Base-by-base conservation (phyloP, 1,284 basidiomycete species). In the Fistulina hepatica region DNA sequence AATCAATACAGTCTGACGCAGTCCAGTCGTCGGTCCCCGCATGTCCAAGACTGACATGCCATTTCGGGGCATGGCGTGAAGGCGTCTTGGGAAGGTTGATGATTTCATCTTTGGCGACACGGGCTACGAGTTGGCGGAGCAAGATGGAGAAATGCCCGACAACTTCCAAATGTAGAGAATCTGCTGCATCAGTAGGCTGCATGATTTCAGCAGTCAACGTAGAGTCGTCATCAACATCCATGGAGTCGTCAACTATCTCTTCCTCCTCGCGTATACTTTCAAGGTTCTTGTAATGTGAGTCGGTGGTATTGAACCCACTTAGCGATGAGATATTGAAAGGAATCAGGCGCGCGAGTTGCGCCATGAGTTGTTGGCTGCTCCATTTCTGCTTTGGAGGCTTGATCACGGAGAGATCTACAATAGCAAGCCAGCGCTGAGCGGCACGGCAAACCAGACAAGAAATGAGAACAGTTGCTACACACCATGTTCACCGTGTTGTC, bases 141-240 rank as follows among this genome's bases (percentile, higher is more conserved):
- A 81, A 53, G 27, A 65, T 63, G 19, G 64, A 65, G 52, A 85
- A 84, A 51, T 82, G 73, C 33, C 76, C 73, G 36, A 81, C 65
- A 33, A 83, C 67, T 47, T 81, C 72, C 21, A 73, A 52, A 51
- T 85, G 82, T 28, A 85, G 65, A 40, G 68, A 59, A 54, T 80
- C 77, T 40, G 79, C 61, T 4, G 76, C 65, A 50, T 81, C 72
- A 33, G 61, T 66, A 5, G 71, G 73, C 43, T 47, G 45, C 17
- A 56, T 33, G 33, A n/a, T 53, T 15, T 47, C 21, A 30, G 48
- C 44, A 21, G 41, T 38, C 20, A 43, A 35, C 31, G 46, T 48
- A 22, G 51, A 52, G 26, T 71, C 71, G 26, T 76, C 71, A 48
- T 82, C 80, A 15, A 81, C 55, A 42, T 75, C 68, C 75, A 78